Evolutionary conservation across 129 eudicot genomes (phyloP).

Genomic region (Flaveria ramosissima): DNA sequence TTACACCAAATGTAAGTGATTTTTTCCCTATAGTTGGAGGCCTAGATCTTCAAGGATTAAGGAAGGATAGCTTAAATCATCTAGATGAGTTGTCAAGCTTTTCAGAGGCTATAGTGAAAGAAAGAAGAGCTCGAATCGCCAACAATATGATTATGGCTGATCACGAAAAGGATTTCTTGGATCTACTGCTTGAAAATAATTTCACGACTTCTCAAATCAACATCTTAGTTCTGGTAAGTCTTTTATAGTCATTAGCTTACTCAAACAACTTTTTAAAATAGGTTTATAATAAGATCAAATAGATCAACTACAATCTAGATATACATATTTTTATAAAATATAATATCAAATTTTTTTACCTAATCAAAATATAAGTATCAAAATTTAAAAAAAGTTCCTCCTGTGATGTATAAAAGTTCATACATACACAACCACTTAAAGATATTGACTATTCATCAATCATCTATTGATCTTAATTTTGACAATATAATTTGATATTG

Average conservation of each 20-base stretch:
- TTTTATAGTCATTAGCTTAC: not conserved
- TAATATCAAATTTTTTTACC: too few relatives aligned
- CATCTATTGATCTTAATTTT: too few relatives aligned
- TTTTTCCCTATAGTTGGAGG: conserved; percentile 39
- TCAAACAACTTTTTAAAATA: too few relatives aligned
- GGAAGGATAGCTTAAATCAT: conserved; percentile 8
- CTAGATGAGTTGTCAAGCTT: conserved; percentile 21
- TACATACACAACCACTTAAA: too few relatives aligned
- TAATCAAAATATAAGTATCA: too few relatives aligned
- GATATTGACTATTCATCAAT: too few relatives aligned
- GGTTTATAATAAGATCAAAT: too few relatives aligned
- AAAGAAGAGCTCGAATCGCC: conserved; percentile 25
- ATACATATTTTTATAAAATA: too few relatives aligned
- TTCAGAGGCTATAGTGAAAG: conserved; percentile 30
- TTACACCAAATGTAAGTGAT: conserved; percentile 43
- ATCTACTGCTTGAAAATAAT: conserved; percentile 40
- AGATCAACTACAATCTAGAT: too few relatives aligned
- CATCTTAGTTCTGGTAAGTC: conserved; percentile 37
- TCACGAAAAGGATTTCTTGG: conserved; percentile 37
- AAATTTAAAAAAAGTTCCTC: too few relatives aligned
- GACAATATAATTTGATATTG: too few relatives aligned
- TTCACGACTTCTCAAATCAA: conserved; percentile 22
- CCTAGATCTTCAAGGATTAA: conserved; percentile 37
- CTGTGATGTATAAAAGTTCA: too few relatives aligned
- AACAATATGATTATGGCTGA: not conserved